These are phyloP conservation scores for Phanerochaete sordida DNA, from an alignment of 768 basidiomycete genomes.

Conservation along the genomic window DNA sequence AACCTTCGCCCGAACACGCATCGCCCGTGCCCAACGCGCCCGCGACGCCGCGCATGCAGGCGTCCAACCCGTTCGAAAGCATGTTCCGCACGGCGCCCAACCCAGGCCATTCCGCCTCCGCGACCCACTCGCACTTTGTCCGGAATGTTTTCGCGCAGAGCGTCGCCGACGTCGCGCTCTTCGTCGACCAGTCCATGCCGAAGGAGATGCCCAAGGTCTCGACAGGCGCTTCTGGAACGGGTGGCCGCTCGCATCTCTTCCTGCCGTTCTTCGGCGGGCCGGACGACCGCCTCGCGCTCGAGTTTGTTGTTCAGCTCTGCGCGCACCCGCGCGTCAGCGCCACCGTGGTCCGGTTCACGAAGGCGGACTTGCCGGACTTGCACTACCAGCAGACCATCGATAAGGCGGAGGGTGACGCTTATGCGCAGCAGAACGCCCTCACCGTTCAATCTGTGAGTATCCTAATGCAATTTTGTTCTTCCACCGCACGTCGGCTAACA, in stretches of 20 bases:
- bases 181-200: conserved; percentile 56
- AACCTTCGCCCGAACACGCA: conserved; percentile 9
- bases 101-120: conserved; percentile 42
- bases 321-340: conserved; percentile 63
- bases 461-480: background rate
- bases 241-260: conserved; percentile 60
- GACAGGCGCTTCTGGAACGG: conserved; percentile 12
- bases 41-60: conserved; percentile 24
- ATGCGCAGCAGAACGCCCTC: conserved; percentile 20
- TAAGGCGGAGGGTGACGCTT: conserved; percentile 21
- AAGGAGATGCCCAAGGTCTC: conserved; percentile 16
- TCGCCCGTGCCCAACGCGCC: conserved; percentile 16
- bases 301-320: conserved; percentile 83
- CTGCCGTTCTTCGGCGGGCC: conserved; percentile 93
- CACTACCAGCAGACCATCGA: conserved; percentile 13
- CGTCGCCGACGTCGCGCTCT: conserved; percentile 74
- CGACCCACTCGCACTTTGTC: conserved; percentile 79
- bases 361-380: conserved; percentile 26
- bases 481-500: background rate
- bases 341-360: conserved; percentile 70
- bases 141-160: conserved; percentile 74
- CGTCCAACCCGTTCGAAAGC: conserved; percentile 69
- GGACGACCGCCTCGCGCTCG: conserved; percentile 84
- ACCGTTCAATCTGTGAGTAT: conserved; percentile 48
- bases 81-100: conserved; percentile 42